These are phyloP conservation scores for Hypomontagnella monticulosa DNA, from an alignment of 495 filamentous ascomycete genomes.

Conservation along the genomic window DNA sequence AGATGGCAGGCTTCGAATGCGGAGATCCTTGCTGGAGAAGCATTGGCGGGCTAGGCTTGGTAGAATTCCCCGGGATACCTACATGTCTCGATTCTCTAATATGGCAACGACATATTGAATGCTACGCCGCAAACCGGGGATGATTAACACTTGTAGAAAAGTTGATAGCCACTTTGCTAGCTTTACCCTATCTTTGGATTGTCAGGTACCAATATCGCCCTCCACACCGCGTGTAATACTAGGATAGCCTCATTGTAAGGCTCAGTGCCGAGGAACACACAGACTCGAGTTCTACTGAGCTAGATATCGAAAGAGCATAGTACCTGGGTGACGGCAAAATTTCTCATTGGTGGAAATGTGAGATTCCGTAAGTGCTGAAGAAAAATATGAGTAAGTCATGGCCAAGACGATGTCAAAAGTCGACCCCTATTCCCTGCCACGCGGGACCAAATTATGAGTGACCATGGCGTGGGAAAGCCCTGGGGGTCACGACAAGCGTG, in stretches of 20 bases:
- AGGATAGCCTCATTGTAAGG: neutral
- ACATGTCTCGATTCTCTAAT: neutral
- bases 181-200: neutral
- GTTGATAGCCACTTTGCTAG: neutral
- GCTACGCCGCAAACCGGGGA: neutral
- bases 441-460: neutral
- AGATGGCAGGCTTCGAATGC: slow-evolving; percentile 30
- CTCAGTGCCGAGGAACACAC: neutral
- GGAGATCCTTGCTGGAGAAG: slow-evolving; percentile 34
- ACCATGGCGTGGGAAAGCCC: neutral
- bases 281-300: neutral
- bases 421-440: neutral
- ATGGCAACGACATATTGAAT: neutral
- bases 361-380: neutral
- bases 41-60: slow-evolving; percentile 21
- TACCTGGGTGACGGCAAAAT: neutral
- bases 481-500: neutral
- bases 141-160: neutral
- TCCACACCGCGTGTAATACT: neutral
- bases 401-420: neutral
- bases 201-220: neutral
- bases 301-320: neutral
- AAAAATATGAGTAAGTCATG: neutral
- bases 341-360: slow-evolving; percentile 35
- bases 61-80: slow-evolving; percentile 13